Evolutionary conservation across 2,329 filamentous ascomycete species (phyloP).

Genomic region (Immersiporthe knoxdaviesiana): DNA sequence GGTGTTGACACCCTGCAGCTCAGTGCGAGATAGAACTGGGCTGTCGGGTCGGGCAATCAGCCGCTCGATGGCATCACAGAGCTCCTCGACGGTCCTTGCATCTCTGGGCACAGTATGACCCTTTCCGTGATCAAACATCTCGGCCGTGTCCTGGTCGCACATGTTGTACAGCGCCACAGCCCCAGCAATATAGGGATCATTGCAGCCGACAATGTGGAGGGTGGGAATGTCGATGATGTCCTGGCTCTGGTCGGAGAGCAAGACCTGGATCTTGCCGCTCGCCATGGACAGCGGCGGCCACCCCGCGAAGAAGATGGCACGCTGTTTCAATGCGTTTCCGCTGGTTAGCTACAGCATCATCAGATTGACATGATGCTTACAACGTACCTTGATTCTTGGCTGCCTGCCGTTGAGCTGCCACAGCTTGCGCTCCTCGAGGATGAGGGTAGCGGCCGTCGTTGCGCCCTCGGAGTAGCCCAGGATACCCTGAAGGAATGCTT

Average conservation of each 20-base stretch:
- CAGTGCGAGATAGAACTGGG: too few species aligned
- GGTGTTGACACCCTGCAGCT: not conserved
- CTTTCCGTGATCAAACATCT: slow-evolving; percentile 48
- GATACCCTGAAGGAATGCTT: slow-evolving; percentile 16
- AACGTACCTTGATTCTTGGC: slow-evolving; percentile 42
- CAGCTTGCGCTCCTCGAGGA: slow-evolving; percentile 27
- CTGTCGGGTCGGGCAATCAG: not conserved
- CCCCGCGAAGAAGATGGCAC: slow-evolving; percentile 50
- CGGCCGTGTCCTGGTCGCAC: slow-evolving; percentile 45
- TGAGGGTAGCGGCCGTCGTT: slow-evolving; percentile 24
- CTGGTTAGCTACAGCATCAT: slow-evolving; percentile 14
- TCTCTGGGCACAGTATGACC: slow-evolving; percentile 46
- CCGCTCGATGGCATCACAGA: slow-evolving; percentile 28
- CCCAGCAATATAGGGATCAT: slow-evolving; percentile 37
- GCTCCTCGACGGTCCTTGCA: slow-evolving; percentile 39
- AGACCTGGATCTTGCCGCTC: slow-evolving; percentile 35
- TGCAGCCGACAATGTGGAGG: slow-evolving; percentile 44
- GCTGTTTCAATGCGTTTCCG: slow-evolving; percentile 40
- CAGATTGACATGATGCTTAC: not conserved
- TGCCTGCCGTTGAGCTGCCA: slow-evolving; percentile 35
- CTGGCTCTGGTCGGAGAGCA: slow-evolving; percentile 45
- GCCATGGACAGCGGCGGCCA: slow-evolving; percentile 45
- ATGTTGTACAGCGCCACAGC: slow-evolving; percentile 37
- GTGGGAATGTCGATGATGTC: slow-evolving; percentile 45
- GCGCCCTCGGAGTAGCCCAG: slow-evolving; percentile 29